A percentile compares a stretch with the other conserved stretches of the same genome.
These are phyloP conservation scores for Botrytis pseudocinerea DNA, from an alignment of 2,329 filamentous ascomycete genomes.

Conservation along the genomic window DNA sequence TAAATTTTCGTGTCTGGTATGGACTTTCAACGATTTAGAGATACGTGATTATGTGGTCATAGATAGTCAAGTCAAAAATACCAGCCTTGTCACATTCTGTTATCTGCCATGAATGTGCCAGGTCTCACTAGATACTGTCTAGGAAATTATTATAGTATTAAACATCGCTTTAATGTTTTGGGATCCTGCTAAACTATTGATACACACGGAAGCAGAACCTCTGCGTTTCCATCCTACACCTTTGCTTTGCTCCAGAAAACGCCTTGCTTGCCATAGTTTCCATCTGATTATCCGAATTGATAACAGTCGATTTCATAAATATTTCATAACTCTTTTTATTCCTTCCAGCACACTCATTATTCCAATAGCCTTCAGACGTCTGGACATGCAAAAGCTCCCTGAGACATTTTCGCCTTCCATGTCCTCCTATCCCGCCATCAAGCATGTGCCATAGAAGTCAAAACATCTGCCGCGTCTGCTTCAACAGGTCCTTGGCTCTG, in stretches of 20 bases:
- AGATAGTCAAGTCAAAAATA: background rate
- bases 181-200: background rate
- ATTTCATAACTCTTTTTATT: background rate
- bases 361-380: background rate
- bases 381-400: background rate
- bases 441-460: slow-evolving; percentile 35
- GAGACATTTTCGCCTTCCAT: background rate
- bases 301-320: background rate
- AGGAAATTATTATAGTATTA: background rate
- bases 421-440: slow-evolving; percentile 18
- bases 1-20: too few relatives aligned
- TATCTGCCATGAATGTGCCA: background rate
- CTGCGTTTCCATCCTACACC: background rate
- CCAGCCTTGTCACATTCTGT: background rate
- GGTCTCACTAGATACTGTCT: background rate
- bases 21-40: too few relatives aligned
- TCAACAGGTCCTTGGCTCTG: slow-evolving; percentile 24
- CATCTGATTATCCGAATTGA: background rate
- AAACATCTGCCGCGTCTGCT: slow-evolving; percentile 36
- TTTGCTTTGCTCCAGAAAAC: background rate
- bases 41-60: background rate
- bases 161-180: background rate
- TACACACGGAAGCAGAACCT: background rate
- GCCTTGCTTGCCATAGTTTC: slow-evolving; percentile 1
- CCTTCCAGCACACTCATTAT: background rate